Base-by-base conservation (phyloP, 2,329 filamentous ascomycete genomes). In the Phaeosphaeriaceae sp. region DNA sequence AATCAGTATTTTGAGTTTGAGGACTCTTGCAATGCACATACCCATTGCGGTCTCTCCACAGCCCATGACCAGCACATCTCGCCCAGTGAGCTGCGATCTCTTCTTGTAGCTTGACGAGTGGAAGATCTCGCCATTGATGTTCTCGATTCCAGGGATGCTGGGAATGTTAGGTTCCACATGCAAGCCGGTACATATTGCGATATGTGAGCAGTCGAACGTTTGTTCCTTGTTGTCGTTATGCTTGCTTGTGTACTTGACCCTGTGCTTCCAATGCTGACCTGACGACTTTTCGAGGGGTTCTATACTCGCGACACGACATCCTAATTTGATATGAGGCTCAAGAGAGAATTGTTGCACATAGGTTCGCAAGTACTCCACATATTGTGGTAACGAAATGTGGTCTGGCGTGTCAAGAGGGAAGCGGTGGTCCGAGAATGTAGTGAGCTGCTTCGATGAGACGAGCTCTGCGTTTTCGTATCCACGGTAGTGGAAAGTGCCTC, bases 381-480 rank as follows among this genome's bases (percentile, higher is more conserved):
- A 74, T 52, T 73, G 67, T 1, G 69, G 71, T 19, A 74, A 56
- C 2, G 71, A 71, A 25, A 74, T 71, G 48, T 73, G 70, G 50
- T 75, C 71, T 7, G 81, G 78, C 1, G 76, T 76, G 10, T 81
- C 75, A 1, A 71, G 50, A 1, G 79, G 70, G 1, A 81, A 74
- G 1, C 82, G 78, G 57, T 81, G 82, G 61, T 84, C 82, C 1
- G 82, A 84, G 60, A 84, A 85, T 19, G 79, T 72, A 0, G 82
- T 84, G 9, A 85, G 73, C 45, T 83, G 82, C 59, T 83, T 83
- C 2, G 81, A 83, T 1, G 80, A 82, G 1, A 84, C 82, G 1
- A 83, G 75, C 78, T 84, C 82, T 1, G 82, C 80, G 33, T 83
- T 80, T 54, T 83, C 80, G 52, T 84, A 85, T 3, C 78, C 74